Evolutionary conservation across 768 basidiomycete genomes (phyloP).

Genomic region (Tricholoma sp.): DNA sequence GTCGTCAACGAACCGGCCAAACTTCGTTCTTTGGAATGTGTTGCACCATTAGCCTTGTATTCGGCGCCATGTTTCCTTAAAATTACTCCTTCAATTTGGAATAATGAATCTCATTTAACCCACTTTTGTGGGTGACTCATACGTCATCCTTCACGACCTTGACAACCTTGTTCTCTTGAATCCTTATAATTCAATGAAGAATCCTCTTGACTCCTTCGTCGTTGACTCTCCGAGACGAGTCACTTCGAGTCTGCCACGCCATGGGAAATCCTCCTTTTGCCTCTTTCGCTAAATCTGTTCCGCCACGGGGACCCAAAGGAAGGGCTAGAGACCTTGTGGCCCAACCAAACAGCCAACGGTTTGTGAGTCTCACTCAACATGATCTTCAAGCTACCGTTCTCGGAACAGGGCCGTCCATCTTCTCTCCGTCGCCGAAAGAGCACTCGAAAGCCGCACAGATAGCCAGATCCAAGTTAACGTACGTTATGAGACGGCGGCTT

Average conservation of each 20-base stretch:
- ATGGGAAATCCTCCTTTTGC: conserved; percentile 31
- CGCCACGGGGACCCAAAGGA: conserved; percentile 2
- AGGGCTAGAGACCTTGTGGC: not conserved
- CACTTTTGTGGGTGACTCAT: not conserved
- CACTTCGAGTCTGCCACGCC: not conserved
- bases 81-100: not conserved
- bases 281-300: not conserved
- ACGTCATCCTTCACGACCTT: not conserved
- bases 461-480: not conserved
- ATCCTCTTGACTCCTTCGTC: not conserved
- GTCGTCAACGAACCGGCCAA: not conserved
- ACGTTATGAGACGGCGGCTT: not conserved
- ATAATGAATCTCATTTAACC: not conserved
- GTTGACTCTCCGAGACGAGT: not conserved
- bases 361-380: not conserved
- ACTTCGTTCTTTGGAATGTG: not conserved
- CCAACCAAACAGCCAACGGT: not conserved
- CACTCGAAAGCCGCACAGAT: not conserved
- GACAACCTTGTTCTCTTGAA: conserved; percentile 1
- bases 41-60: not conserved
- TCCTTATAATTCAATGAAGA: not conserved
- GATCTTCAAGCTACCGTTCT: not conserved
- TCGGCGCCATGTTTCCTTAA: not conserved
- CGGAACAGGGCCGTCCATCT: conserved; percentile 7
- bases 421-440: conserved; percentile 9